Evolutionary conservation across 495 filamentous ascomycete species (phyloP).

Genomic region (Cladorrhinum samala): DNA sequence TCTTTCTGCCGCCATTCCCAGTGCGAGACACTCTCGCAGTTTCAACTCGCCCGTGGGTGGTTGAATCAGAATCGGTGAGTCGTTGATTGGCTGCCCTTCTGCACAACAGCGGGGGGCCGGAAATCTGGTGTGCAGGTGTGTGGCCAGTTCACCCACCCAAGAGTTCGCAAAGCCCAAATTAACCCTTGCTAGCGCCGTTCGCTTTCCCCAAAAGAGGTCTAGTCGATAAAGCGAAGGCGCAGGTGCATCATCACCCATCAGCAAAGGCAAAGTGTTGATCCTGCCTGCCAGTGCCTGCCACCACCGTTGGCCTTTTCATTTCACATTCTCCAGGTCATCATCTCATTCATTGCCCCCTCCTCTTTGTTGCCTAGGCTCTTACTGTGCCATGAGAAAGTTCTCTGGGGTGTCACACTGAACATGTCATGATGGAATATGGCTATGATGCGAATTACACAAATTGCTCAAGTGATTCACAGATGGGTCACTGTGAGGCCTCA

Average conservation of each 20-base stretch:
- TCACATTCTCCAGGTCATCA: constrained; percentile 1
- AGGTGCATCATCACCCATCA: constrained; percentile 19
- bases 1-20: constrained; percentile 7
- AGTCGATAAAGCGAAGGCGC: constrained; percentile 16
- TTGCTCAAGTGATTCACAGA: background rate
- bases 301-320: background rate
- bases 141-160: constrained; percentile 23
- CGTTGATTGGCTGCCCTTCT: constrained; percentile 26
- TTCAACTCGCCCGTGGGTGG: constrained; percentile 22
- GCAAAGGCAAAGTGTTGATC: constrained; percentile 15
- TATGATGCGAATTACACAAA: background rate
- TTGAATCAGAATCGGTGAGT: constrained; percentile 13
- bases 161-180: constrained; percentile 19
- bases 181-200: constrained; percentile 25
- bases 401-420: background rate
- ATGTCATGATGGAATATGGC: background rate
- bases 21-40: constrained; percentile 21
- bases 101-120: constrained; percentile 22
- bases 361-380: background rate
- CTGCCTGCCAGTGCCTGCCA: constrained; percentile 1
- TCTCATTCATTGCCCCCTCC: constrained; percentile 2
- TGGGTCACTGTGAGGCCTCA: background rate
- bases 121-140: constrained; percentile 16
- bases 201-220: constrained; percentile 13
- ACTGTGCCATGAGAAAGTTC: background rate